Evolutionary conservation across 192 early-diverging fungal genomes (phyloP).

Genomic region (Coemansia sp.): DNA sequence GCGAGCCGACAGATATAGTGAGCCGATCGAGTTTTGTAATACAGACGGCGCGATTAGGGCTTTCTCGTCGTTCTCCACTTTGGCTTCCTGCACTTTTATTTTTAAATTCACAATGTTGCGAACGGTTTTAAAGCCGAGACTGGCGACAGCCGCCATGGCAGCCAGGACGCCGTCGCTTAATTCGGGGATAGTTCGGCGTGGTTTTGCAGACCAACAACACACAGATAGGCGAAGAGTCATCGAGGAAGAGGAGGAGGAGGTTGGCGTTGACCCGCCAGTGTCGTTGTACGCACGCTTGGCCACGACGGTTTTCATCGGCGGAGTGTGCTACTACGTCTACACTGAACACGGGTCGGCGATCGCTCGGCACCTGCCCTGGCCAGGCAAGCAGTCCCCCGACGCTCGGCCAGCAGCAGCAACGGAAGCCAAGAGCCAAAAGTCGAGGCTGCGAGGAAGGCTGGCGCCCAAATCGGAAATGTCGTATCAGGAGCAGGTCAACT

Average conservation of each 20-base stretch:
- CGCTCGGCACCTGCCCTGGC: slow-evolving; percentile 22
- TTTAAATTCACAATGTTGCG: not conserved
- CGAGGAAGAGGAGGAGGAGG: slow-evolving; percentile 2
- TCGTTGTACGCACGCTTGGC: slow-evolving; percentile 31
- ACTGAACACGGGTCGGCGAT: slow-evolving; percentile 15
- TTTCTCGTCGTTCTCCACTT: not conserved
- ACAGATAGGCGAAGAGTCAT: not conserved
- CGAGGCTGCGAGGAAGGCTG: slow-evolving; percentile 14
- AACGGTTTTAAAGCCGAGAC: not conserved
- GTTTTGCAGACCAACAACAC: not conserved
- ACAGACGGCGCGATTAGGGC: not conserved
- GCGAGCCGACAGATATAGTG: too few species aligned
- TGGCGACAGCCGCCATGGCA: not conserved
- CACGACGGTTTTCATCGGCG: slow-evolving; percentile 24
- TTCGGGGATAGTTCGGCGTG: not conserved
- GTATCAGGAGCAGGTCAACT: slow-evolving; percentile 34
- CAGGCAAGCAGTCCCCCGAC: not conserved
- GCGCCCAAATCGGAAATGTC: slow-evolving; percentile 23
- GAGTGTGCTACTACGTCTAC: slow-evolving; percentile 34
- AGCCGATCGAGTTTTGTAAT: too few species aligned
- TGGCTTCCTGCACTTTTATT: not conserved
- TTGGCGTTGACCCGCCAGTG: slow-evolving; percentile 29
- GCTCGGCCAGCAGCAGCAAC: not conserved
- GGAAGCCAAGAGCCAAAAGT: slow-evolving; percentile 9
- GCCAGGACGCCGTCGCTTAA: not conserved